phyloP scores from a whole-genome alignment of 495 filamentous ascomycete species.

The Penicillium atrosanguineum region DNA sequence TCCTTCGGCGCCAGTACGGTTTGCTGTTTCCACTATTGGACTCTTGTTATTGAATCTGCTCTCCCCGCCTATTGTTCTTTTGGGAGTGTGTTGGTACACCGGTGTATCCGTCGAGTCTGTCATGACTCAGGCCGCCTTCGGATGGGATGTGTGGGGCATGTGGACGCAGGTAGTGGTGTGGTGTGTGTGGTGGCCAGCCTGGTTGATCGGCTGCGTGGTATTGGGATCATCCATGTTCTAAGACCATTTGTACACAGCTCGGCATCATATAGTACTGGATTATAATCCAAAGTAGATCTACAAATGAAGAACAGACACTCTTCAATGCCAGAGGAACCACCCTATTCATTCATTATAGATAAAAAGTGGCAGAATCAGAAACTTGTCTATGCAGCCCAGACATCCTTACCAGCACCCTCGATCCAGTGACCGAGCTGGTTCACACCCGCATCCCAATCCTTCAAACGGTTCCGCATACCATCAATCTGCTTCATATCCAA shows the following conservation, averaged over 20 bases:
- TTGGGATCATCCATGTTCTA: slow-evolving; percentile 43
- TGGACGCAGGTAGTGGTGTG: slow-evolving; percentile 90
- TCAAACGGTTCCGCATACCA: slow-evolving; percentile 81
- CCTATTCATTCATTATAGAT: slow-evolving; percentile 30
- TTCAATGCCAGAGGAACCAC: slow-evolving; percentile 8
- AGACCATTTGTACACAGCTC: not conserved
- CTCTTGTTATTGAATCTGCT: slow-evolving; percentile 53
- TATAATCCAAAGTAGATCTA: not conserved
- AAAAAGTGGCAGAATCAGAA: slow-evolving; percentile 12
- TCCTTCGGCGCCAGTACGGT: slow-evolving; percentile 18
- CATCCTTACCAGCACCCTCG: slow-evolving; percentile 81
- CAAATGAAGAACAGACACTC: not conserved
- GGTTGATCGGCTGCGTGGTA: slow-evolving; percentile 65
- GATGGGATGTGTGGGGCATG: slow-evolving; percentile 88
- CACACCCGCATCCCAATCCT: slow-evolving; percentile 94
- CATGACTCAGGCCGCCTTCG: slow-evolving; percentile 75
- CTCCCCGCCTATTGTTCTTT: slow-evolving; percentile 63
- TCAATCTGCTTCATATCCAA: slow-evolving; percentile 94
- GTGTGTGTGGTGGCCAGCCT: slow-evolving; percentile 98
- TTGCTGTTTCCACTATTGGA: slow-evolving; percentile 21
- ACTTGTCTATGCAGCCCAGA: slow-evolving; percentile 72
- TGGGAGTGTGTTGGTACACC: slow-evolving; percentile 50
- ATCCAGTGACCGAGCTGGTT: slow-evolving; percentile 95
- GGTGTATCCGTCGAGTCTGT: slow-evolving; percentile 52
- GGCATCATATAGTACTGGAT: not conserved